Evolutionary conservation across 2,329 filamentous ascomycete species (phyloP), one percentile per base, ranked within the genome.

Genomic region (Nigrospora osmanthi): DNA sequence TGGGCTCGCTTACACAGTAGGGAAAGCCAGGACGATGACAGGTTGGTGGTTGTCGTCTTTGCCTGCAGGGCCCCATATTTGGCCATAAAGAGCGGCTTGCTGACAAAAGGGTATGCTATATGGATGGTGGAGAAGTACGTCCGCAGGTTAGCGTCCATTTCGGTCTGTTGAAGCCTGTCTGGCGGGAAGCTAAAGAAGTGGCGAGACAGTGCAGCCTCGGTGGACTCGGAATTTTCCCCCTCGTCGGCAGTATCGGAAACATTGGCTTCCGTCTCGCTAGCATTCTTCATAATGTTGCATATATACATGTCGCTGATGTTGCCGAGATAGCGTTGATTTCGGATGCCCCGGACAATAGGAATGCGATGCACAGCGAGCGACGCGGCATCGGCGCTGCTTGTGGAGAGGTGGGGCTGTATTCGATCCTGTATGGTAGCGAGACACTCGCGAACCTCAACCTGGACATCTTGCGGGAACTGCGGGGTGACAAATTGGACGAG

Each of bases 231-330:
- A 43, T 50, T 57, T 19, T 57, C 58, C 9, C 56, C 36, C 11
- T 48, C 49, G 19, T 54, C 43, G n/a, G 51, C 47, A 10, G 28
- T 40, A n/a, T 30, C 32, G 36, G n/a, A 23, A 2, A 30, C 15
- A 15, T 33, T 16, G 31, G 33, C 35, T 2, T 46, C 38, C 6
- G 49, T 43, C 32, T 52, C 47, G 32, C 56, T 46, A n/a, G 56
- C 47, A 14, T 52, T 51, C 51, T 61, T 58, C 14, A 65, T 52
- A 6, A 59, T 48, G 34, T 66, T 59, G 49, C 63, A 64, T 45
- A 66, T 65, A 33, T 56, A 56, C 17, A 66, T 57, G 35, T 66
- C 64, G 50, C 62, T 65, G n/a, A 61, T 61, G 42, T 65, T 61
- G 33, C 64, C 64, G 1, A 66, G 50, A 45, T 64, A 66, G 7